Evolutionary conservation across 805 yeast species (phyloP), one percentile per base, ranked within the genome.

Genomic region (Wickerhamiella cacticola): DNA sequence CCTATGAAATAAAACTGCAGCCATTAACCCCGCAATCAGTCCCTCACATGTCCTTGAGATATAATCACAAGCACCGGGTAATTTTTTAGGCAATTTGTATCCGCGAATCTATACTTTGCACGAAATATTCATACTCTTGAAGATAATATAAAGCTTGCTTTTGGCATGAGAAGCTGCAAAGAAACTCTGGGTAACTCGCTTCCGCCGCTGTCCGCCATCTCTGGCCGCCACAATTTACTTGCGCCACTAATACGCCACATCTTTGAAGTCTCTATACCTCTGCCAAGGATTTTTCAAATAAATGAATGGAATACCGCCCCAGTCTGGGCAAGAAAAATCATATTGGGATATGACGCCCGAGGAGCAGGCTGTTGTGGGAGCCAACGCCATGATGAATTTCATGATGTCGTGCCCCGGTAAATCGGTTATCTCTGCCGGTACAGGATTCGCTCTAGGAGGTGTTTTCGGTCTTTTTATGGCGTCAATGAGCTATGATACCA

Each of bases 371-470:
- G 92, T 85, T 56, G 78, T 77, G 48, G 95, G 95, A 15, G 96
- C 96, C 6, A 68, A 71, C 58, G 79, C 77, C 59, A 82, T 89
- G 80, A 77, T 86, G 61, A 78, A 73, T 46, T 77, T 82, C 65
- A 85, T 88, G 87, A 64, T 81, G 54, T 83, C 95, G 5, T 89
- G 98, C 68, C 96, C 96, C 0, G 97, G 96, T 16, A 89, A 92
- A 62, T 77, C 95, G 0, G 80, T 73, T 21, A 79, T 88, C 71
- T 82, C 95, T 24, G 97, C 96, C 52, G 96, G 80, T 18, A 79
- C 94, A 12, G 97, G 97, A 19, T 89, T 85, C 65, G 88, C 80
- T 33, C 76, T 89, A 31, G 97, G 97, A 67, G 97, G 96, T 52
- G 82, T 88, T 50, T 87, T 89, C 64, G 96, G 97, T 53, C 68